Base-by-base conservation (phyloP, 1,284 basidiomycete species). In the Ustilago bromivora region DNA sequence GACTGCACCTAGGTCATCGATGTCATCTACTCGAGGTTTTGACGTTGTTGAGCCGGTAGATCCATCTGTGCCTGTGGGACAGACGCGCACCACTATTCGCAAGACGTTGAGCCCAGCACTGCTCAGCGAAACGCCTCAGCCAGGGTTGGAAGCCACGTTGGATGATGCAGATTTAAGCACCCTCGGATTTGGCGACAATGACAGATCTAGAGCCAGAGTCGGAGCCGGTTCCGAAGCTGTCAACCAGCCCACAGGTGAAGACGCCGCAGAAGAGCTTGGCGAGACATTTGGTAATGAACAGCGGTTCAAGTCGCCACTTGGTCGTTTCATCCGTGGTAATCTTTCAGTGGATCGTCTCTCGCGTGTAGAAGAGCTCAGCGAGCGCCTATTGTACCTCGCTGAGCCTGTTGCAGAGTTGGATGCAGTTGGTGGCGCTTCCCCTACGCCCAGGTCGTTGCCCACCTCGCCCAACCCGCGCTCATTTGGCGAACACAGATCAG, bases 91-190 rank as follows among this genome's bases (percentile, higher is more conserved):
- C 6, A 76, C 74, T 8, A 76, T 76, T 41, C 69, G 70, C 46
- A 76, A 72, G 55, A 76, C 74, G 6, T 53, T 76, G 51, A 76
- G 74, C 38, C 74, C 74, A 12, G 66, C 69, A 5, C 60, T 76
- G 43, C 66, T 76, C 9, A 61, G 69, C 40, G 74, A 76, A 2
- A 54, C 55, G 43, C 47, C 43, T 17, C 66, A 57, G 19, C 36
- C 57, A 12, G 57, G 66, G 1, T 58, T 65, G 58, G 66, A 61
- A 8, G 53, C 57, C 13, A 43, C 9, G 4, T 43, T 69, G 1
- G 57, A 35, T 28, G 51, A 58, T 8, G 55, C 3, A 0, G 51
- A 62, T 4, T 17, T 23, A 23, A 49, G 35, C 38, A 57, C 47
- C 10, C 19, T 56, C 23, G 61, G 46, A 15, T 32, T 52, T 12